Evolutionary conservation across 1,284 basidiomycete species (phyloP).

Genomic region (Caloboletus firmus): DNA sequence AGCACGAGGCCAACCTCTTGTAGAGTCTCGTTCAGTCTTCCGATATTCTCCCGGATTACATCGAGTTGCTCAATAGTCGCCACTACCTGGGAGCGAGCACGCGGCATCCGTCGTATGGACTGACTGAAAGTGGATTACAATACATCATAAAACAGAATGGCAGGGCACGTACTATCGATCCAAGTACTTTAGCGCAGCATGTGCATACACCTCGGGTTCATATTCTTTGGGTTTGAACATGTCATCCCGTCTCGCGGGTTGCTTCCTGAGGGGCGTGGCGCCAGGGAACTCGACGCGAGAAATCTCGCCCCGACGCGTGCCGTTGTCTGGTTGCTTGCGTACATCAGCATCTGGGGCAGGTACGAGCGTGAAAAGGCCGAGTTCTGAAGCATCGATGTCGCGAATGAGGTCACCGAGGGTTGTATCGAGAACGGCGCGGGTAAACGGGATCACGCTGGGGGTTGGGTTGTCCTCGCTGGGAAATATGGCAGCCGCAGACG

Average conservation of each 20-base stretch:
- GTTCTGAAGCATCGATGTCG: conserved; percentile 71
- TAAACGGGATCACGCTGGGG: conserved; percentile 45
- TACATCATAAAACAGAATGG: not conserved
- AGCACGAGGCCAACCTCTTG: conserved; percentile 49
- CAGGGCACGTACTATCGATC: conserved; percentile 62
- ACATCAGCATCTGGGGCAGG: conserved; percentile 34
- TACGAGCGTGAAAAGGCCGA: conserved; percentile 67
- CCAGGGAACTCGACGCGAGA: conserved; percentile 63
- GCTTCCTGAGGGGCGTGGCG: conserved; percentile 65
- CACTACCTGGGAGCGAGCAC: conserved; percentile 57
- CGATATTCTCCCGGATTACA: conserved; percentile 53
- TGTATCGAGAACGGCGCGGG: conserved; percentile 59
- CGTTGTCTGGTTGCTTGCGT: conserved; percentile 34
- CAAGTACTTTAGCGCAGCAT: conserved; percentile 71
- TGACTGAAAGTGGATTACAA: conserved; percentile 41
- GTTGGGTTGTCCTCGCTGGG: conserved; percentile 15
- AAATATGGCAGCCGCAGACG: conserved; percentile 29
- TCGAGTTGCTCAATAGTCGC: conserved; percentile 55
- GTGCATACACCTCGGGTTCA: conserved; percentile 71
- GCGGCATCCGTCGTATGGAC: conserved; percentile 69
- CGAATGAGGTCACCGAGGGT: conserved; percentile 72
- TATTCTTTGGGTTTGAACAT: conserved; percentile 42
- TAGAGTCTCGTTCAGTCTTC: conserved; percentile 45
- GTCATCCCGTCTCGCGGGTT: conserved; percentile 44
- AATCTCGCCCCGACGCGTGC: conserved; percentile 44